A percentile compares a stretch with the other conserved stretches of the same genome.
Conservation (phyloP, 73 alveolate genomes). For the Paramecium pentaurelia region DNA sequence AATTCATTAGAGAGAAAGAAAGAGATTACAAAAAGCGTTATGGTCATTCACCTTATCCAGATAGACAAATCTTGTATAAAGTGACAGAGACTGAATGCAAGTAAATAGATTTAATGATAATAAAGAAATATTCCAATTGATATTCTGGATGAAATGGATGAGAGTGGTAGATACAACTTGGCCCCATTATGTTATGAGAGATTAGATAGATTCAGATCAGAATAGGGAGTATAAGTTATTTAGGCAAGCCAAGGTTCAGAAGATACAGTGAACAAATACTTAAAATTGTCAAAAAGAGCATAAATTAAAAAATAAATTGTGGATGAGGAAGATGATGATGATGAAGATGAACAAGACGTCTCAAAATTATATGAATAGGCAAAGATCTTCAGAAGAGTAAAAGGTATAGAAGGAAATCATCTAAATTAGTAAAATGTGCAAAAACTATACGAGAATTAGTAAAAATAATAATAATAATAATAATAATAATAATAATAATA, state of each 20-base stretch:
- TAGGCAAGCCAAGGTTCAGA: background rate
- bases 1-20: constrained; percentile 16
- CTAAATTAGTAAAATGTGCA: background rate
- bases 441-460: background rate
- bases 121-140: constrained; percentile 18
- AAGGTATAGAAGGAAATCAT: background rate
- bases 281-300: background rate
- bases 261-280: background rate
- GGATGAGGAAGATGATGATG: background rate
- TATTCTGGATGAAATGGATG: constrained; percentile 18
- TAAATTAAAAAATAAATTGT: background rate
- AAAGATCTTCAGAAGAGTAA: background rate
- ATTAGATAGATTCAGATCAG: constrained; percentile 4
- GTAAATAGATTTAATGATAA: background rate
- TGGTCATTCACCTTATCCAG: background rate
- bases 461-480: background rate
- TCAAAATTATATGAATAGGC: background rate
- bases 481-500: background rate
- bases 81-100: constrained; percentile 22
- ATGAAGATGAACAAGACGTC: background rate
- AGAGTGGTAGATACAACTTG: constrained; percentile 15
- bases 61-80: background rate
- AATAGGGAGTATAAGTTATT: background rate
- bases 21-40: background rate
- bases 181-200: constrained; percentile 2